These are phyloP conservation scores for Sporobolomyces phaffii DNA, from an alignment of 768 basidiomycete species.

Conservation along the genomic window DNA sequence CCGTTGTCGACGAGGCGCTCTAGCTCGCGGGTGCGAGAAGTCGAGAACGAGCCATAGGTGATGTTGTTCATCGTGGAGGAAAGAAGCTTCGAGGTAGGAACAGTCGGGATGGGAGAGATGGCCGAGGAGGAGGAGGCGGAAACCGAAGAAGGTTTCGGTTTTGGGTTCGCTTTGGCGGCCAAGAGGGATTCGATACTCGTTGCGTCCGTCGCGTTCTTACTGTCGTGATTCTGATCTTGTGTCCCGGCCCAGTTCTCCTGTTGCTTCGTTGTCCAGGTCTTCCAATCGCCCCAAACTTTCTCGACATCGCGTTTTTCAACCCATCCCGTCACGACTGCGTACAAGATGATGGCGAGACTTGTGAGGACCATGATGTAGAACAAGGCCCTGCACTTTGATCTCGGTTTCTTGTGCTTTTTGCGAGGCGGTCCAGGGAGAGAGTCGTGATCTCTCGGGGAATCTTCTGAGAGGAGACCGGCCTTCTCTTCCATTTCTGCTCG, in stretches of 20 bases:
- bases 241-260: neutral
- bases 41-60: neutral
- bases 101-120: neutral
- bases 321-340: constrained; percentile 9
- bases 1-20: constrained; percentile 12
- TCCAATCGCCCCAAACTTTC: constrained; percentile 13
- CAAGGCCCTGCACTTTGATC: neutral
- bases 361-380: neutral
- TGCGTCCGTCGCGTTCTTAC: neutral
- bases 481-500: constrained; percentile 23
- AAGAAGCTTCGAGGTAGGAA: neutral
- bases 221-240: neutral
- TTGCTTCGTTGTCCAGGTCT: neutral
- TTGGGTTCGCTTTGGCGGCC: neutral
- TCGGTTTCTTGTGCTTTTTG: neutral
- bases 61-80: neutral
- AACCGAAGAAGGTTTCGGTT: neutral
- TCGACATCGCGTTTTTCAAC: constrained; percentile 4
- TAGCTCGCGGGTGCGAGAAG: neutral
- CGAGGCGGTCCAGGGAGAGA: neutral
- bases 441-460: neutral
- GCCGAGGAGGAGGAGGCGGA: neutral
- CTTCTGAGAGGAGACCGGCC: constrained; percentile 3
- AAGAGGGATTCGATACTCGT: neutral
- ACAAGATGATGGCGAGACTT: neutral